A percentile compares a stretch with the other conserved stretches of the same genome.
These are phyloP conservation scores for Silene latifolia DNA, from an alignment of 148 eudicot genomes.

Conservation along the genomic window DNA sequence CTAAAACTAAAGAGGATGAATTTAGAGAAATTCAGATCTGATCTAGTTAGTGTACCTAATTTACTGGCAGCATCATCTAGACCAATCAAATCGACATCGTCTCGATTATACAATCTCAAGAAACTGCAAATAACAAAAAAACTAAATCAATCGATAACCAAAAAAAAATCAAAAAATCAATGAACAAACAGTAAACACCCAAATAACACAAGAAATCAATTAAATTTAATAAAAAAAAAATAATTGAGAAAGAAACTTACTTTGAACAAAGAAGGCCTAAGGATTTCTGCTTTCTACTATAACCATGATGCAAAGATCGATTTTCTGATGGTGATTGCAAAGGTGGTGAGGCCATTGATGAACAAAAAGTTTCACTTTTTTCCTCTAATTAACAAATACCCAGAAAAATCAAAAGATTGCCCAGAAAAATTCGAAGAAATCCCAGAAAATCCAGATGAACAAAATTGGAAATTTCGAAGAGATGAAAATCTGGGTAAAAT, in stretches of 20 bases:
- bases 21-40: conserved; percentile 1
- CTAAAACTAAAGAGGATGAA: background rate
- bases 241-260: conserved; percentile 29
- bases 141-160: background rate
- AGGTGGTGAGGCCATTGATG: conserved; percentile 37
- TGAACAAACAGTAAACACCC: background rate
- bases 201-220: background rate
- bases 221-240: background rate
- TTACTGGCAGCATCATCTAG: conserved; percentile 80
- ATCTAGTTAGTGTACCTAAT: conserved; percentile 47
- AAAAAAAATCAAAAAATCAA: background rate
- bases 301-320: conserved; percentile 52
- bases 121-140: conserved; percentile 49
- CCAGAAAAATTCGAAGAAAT: conserved; percentile 9
- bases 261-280: conserved; percentile 92
- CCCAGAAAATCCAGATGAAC: conserved; percentile 2
- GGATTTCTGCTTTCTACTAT: conserved; percentile 92
- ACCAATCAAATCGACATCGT: conserved; percentile 75
- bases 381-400: background rate
- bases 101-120: conserved; percentile 79
- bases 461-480: conserved; percentile 8
- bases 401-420: conserved; percentile 2
- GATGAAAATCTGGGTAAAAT: background rate
- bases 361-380: background rate
- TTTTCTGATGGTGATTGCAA: conserved; percentile 9